A percentile compares a stretch with the other conserved stretches of the same genome.
Evolutionary conservation across 2,329 filamentous ascomycete genomes (phyloP).

Genomic region (Clonostachys byssicola): DNA sequence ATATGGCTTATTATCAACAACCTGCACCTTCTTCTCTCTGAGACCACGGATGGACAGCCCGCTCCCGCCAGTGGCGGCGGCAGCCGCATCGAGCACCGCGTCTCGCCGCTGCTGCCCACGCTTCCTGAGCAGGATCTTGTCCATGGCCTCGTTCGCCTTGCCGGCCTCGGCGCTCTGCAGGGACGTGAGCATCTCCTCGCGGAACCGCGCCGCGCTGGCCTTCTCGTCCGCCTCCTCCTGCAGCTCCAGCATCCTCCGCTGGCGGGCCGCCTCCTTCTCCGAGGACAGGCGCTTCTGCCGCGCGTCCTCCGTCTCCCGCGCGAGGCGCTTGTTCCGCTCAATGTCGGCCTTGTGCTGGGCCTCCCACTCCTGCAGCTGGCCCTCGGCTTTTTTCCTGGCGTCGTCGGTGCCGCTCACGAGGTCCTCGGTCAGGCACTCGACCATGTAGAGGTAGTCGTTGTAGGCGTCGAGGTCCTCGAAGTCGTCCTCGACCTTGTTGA

Average conservation of each 20-base stretch:
- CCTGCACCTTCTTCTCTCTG: constrained; percentile 52
- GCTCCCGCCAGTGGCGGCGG: constrained; percentile 4
- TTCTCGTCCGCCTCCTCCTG: constrained; percentile 70
- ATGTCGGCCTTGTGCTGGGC: constrained; percentile 67
- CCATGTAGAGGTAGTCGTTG: constrained; percentile 92
- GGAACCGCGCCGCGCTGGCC: constrained; percentile 55
- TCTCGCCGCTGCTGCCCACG: constrained; percentile 49
- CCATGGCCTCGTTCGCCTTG: constrained; percentile 53
- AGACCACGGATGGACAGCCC: constrained; percentile 73
- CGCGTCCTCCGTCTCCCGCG: constrained; percentile 50
- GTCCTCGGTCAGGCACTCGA: constrained; percentile 87
- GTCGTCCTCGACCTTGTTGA: constrained; percentile 87
- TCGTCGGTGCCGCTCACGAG: constrained; percentile 70
- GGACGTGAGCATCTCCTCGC: constrained; percentile 66
- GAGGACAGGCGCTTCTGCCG: constrained; percentile 51
- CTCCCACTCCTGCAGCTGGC: constrained; percentile 56
- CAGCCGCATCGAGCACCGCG: constrained; percentile 22
- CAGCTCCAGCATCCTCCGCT: constrained; percentile 55
- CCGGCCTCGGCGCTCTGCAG: constrained; percentile 58
- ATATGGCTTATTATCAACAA: constrained; percentile 65
- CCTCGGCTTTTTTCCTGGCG: constrained; percentile 44
- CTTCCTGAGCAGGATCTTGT: constrained; percentile 69
- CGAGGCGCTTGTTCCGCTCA: constrained; percentile 54
- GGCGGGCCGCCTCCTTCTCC: constrained; percentile 62
- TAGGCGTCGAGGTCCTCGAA: constrained; percentile 80